A percentile compares a stretch with the other conserved stretches of the same genome.
These are phyloP conservation scores for Zasmidium cellare DNA, from an alignment of 2,329 filamentous ascomycete species.

Conservation along the genomic window DNA sequence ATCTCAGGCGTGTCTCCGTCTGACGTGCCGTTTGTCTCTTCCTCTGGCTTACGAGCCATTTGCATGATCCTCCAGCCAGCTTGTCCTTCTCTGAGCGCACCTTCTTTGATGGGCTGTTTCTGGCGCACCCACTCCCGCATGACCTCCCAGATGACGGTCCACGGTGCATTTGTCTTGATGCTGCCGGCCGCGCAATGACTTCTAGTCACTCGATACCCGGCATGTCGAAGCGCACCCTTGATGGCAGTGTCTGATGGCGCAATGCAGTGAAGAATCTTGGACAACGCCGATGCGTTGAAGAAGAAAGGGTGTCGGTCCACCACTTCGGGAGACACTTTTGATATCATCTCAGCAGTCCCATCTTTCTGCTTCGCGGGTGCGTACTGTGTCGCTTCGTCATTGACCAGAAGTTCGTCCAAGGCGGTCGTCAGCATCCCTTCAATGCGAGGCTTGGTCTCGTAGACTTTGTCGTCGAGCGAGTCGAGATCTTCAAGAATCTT, in stretches of 20 bases:
- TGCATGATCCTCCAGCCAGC: conserved; percentile 67
- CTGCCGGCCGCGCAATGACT: conserved; percentile 88
- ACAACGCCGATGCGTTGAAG: conserved; percentile 72
- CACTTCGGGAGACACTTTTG: conserved; percentile 58
- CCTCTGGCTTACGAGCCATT: conserved; percentile 35
- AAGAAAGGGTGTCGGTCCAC: conserved; percentile 82
- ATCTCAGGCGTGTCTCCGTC: conserved; percentile 20
- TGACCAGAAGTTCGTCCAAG: conserved; percentile 65
- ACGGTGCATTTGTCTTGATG: conserved; percentile 91
- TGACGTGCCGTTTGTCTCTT: conserved; percentile 19
- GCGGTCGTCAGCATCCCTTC: conserved; percentile 91
- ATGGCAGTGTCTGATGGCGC: conserved; percentile 79
- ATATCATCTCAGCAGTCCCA: conserved; percentile 31
- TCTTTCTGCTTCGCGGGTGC: conserved; percentile 6
- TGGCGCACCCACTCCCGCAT: conserved; percentile 91
- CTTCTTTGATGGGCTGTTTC: conserved; percentile 73
- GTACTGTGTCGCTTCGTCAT: conserved; percentile 16
- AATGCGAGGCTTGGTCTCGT: conserved; percentile 77
- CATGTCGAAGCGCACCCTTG: conserved; percentile 74
- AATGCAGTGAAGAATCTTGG: conserved; percentile 74
- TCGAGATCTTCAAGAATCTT: conserved; percentile 74
- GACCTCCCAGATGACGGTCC: conserved; percentile 85
- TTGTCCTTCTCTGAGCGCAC: conserved; percentile 67
- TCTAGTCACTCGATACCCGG: conserved; percentile 80
- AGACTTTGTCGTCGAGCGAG: conserved; percentile 64